These are phyloP conservation scores for Cyberlindnera japonica DNA, from an alignment of 805 yeast genomes.

Conservation along the genomic window DNA sequence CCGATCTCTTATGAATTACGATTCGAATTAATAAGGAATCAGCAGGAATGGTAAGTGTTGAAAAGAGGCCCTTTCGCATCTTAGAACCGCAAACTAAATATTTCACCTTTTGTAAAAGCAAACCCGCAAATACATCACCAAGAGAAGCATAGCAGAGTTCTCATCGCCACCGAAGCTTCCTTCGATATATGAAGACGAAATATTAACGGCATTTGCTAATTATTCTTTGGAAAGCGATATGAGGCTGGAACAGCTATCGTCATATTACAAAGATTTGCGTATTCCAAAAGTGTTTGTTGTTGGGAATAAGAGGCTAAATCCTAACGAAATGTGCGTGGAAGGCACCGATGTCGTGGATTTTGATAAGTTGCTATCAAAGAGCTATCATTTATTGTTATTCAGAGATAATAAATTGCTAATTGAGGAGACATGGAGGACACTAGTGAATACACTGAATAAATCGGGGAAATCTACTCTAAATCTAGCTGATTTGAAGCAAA, in stretches of 20 bases:
- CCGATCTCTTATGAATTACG: too few species aligned
- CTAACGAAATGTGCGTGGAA: slow-evolving; percentile 32
- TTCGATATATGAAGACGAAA: slow-evolving; percentile 39
- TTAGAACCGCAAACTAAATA: too few species aligned
- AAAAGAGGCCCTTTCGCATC: too few species aligned
- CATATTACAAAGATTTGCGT: slow-evolving; percentile 30
- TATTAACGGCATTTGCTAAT: slow-evolving; percentile 40
- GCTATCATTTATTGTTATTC: slow-evolving; percentile 39
- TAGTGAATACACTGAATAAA: slow-evolving; percentile 23
- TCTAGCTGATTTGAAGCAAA: slow-evolving; percentile 35
- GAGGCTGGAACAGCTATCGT: slow-evolving; percentile 27
- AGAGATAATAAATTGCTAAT: slow-evolving; percentile 35
- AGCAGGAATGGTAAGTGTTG: too few species aligned
- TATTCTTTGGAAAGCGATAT: slow-evolving; percentile 42
- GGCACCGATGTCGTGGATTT: slow-evolving; percentile 46
- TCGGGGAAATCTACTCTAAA: slow-evolving; percentile 28
- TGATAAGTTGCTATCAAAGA: slow-evolving; percentile 38
- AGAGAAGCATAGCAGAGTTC: slow-evolving; percentile 27
- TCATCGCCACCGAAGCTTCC: slow-evolving; percentile 35
- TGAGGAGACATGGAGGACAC: slow-evolving; percentile 39
- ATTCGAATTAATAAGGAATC: too few species aligned
- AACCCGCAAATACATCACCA: slow-evolving; percentile 24
- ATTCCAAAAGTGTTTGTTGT: slow-evolving; percentile 30
- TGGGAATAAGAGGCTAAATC: slow-evolving; percentile 25
- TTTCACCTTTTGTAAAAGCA: too few species aligned